These are phyloP conservation scores for Blastobotrys muscicola DNA, from an alignment of 805 yeast species.

Conservation along the genomic window DNA sequence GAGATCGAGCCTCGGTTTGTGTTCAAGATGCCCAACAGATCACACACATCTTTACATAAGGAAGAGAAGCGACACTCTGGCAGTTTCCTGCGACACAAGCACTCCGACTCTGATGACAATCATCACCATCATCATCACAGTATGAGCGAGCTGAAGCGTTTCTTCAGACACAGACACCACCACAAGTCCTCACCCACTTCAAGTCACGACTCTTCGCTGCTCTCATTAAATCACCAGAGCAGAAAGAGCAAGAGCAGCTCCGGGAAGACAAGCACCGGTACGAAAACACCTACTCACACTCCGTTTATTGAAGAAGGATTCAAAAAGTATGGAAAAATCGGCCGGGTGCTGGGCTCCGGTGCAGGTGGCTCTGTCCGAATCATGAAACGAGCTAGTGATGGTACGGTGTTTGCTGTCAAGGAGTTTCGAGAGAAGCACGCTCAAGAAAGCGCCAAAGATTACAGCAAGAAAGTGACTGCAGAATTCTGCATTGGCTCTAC, in stretches of 20 bases:
- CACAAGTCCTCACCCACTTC: slow-evolving; percentile 1
- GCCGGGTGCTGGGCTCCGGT: slow-evolving; percentile 76
- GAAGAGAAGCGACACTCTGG: background rate
- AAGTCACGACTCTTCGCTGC: slow-evolving; percentile 5
- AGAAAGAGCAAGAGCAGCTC: slow-evolving; percentile 3
- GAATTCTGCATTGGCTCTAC: slow-evolving; percentile 79
- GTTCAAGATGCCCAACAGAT: slow-evolving; percentile 15
- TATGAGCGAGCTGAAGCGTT: slow-evolving; percentile 34
- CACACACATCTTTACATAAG: background rate
- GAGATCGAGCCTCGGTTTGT: slow-evolving; percentile 29
- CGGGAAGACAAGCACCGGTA: slow-evolving; percentile 5
- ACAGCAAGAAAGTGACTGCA: slow-evolving; percentile 66
- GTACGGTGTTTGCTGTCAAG: slow-evolving; percentile 72
- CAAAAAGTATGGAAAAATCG: slow-evolving; percentile 65
- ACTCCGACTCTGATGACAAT: slow-evolving; percentile 1
- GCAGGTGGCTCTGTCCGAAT: slow-evolving; percentile 92
- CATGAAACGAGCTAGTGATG: slow-evolving; percentile 51
- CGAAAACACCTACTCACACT: slow-evolving; percentile 7
- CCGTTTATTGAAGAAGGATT: slow-evolving; percentile 36
- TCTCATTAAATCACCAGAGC: slow-evolving; percentile 1
- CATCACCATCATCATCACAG: slow-evolving; percentile 19
- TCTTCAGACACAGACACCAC: slow-evolving; percentile 28
- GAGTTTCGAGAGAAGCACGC: slow-evolving; percentile 62
- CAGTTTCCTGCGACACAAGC: background rate
- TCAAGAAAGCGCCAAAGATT: slow-evolving; percentile 57